Percentiles rank a stretch among this genome's conserved stretches.
Evolutionary conservation across 2,329 filamentous ascomycete species (phyloP).

Genomic region (Botryotinia convoluta): DNA sequence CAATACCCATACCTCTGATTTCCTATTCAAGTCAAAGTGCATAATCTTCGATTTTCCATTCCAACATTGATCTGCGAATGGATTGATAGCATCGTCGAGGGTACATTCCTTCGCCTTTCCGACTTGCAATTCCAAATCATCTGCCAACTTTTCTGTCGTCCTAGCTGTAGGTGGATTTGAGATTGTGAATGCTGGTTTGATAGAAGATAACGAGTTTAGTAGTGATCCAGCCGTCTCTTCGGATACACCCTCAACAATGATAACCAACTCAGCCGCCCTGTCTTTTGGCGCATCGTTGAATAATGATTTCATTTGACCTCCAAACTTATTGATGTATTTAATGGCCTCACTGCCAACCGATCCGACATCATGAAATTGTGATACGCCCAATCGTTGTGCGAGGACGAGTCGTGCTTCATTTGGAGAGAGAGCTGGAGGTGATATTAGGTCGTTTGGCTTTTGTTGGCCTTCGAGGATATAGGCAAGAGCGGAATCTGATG

Average conservation of each 20-base stretch:
- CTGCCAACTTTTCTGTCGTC: constrained; percentile 36
- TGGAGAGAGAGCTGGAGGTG: constrained; percentile 49
- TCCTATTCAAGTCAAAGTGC: constrained; percentile 30
- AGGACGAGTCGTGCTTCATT: constrained; percentile 53
- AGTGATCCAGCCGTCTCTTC: constrained; percentile 44
- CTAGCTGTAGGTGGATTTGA: constrained; percentile 43
- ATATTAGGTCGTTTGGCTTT: constrained; percentile 41
- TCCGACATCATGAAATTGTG: constrained; percentile 47
- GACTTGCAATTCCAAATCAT: constrained; percentile 34
- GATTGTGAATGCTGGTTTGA: constrained; percentile 50
- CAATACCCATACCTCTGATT: constrained; percentile 28
- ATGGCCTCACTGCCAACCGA: constrained; percentile 43
- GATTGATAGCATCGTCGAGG: constrained; percentile 36
- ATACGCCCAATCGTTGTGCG: constrained; percentile 53
- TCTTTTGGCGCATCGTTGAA: constrained; percentile 43
- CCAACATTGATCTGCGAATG: constrained; percentile 37
- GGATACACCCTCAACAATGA: constrained; percentile 58
- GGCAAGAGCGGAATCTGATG: constrained; percentile 46
- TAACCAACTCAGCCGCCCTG: constrained; percentile 50
- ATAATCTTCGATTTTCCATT: constrained; percentile 37
- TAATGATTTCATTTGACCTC: constrained; percentile 50
- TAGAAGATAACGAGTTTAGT: constrained; percentile 43
- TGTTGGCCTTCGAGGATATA: constrained; percentile 46
- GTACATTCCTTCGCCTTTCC: constrained; percentile 29
- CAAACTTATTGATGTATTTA: constrained; percentile 58